Conservation (phyloP, 495 filamentous ascomycete genomes). For the Massariosphaeria phaeospora region DNA sequence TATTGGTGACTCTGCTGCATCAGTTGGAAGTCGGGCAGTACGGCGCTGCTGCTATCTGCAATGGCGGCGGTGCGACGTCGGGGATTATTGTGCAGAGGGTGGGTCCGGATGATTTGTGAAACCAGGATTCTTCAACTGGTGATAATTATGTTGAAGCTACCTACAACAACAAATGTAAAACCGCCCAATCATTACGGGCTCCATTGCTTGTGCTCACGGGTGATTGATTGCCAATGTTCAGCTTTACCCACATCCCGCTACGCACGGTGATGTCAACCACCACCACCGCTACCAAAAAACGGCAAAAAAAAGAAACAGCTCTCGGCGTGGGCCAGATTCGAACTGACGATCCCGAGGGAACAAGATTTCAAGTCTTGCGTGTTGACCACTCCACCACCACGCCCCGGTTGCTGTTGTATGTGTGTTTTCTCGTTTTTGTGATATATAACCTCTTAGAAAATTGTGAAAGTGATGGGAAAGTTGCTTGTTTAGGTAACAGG, state of each 20-base stretch:
- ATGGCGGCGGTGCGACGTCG: constrained; percentile 87
- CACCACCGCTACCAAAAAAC: too few species aligned
- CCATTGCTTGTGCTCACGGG: too few species aligned
- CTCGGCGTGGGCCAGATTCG: constrained; percentile 20
- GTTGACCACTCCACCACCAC: constrained; percentile 23
- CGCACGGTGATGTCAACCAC: too few species aligned
- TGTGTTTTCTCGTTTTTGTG: too few species aligned
- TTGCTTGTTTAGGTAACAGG: neutral
- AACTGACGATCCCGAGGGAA: constrained; percentile 22
- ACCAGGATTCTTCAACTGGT: too few species aligned
- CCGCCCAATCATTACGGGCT: too few species aligned
- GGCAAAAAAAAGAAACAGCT: neutral
- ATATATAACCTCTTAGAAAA: neutral
- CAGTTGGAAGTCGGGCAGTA: constrained; percentile 88
- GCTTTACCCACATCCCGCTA: too few species aligned
- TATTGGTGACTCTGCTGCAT: constrained; percentile 84
- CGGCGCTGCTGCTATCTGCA: constrained; percentile 93
- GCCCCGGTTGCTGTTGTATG: too few species aligned
- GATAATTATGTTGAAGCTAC: too few species aligned
- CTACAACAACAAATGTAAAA: constrained; percentile 5
- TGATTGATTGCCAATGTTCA: too few species aligned
- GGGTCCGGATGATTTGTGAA: neutral
- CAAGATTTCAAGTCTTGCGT: constrained; percentile 27
- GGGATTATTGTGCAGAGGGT: constrained; percentile 90
- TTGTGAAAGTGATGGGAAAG: neutral